phyloP scores from a whole-genome alignment of 305 asterid genomes.

The Coffea humblotiana region DNA sequence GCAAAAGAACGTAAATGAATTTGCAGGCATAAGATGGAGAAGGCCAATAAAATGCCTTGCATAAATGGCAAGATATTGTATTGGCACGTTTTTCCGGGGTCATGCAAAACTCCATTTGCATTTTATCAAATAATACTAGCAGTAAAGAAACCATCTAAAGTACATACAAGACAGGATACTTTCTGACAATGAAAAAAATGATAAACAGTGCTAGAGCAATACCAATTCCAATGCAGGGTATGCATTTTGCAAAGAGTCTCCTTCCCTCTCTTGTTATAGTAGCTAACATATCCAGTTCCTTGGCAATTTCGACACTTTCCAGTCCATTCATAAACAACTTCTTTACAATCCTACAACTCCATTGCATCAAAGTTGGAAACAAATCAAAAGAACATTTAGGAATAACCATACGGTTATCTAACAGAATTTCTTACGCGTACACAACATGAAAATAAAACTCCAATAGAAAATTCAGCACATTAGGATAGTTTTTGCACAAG shows the following conservation, averaged over 20 bases:
- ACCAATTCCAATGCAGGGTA: slow-evolving; percentile 91
- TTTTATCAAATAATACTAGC: background rate
- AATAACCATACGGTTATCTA: background rate
- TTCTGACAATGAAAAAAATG: slow-evolving; percentile 2
- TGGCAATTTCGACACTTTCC: slow-evolving; percentile 96
- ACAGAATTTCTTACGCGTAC: background rate
- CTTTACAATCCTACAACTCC: slow-evolving; percentile 68
- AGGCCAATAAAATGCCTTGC: no score
- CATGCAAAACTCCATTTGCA: no score
- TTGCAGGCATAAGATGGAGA: no score
- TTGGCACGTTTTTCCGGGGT: no score
- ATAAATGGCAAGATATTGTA: no score
- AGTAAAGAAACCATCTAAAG: background rate
- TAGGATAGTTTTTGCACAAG: background rate
- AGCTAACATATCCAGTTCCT: slow-evolving; percentile 85
- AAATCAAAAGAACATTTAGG: background rate
- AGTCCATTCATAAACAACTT: slow-evolving; percentile 94
- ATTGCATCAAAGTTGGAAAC: background rate
- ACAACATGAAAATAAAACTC: background rate
- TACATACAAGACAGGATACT: background rate
- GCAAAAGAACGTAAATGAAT: no score
- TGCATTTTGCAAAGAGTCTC: slow-evolving; percentile 88
- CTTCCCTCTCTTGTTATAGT: slow-evolving; percentile 77
- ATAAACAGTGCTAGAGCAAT: slow-evolving; percentile 9
- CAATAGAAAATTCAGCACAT: background rate